Base-by-base conservation (phyloP, 192 early-diverging fungal genomes). In the Powellomyces hirtus region DNA sequence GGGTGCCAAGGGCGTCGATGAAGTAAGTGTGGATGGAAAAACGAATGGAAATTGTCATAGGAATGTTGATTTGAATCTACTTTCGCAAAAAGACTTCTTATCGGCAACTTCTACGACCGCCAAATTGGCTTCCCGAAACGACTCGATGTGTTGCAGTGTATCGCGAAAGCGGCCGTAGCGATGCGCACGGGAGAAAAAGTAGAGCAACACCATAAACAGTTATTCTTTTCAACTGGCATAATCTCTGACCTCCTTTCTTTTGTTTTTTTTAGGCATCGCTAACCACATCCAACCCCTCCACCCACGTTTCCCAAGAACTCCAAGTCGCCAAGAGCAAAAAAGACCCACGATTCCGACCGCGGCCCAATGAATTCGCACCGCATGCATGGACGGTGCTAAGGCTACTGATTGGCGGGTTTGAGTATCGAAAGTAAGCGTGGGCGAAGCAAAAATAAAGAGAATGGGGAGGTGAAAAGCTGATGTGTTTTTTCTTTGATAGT, bases 321-420 rank as follows among this genome's bases (percentile, higher is more conserved):
- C 14, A 18, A 16, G 33, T 13, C 16, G 5, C 2, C 27, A 29
- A 33, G 3, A 16, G 7, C 7, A 24, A 49, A 16, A 49, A 49
- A 14, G 46, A 18, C 3, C 36, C 31, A 13, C 40, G 35, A 24
- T 6, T 46, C 4, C 62, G 33, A 45, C 14, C 62, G 18, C 30
- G 31, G 26, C 18, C 30, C 16, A 64, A 64, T 22, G 24, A 40
- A 30, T 64, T 64, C 24, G 62, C 45, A 18, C 62, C 62, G 1
- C 29, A 50, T 29, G 62, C 62, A 13, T 27, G 44, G 30, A 14
- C 13, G 18, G 22, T 64, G 2, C 62, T 64, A 4, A 20, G 14
- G 13, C 44, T 34, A 16, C 49, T 64, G 18, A 34, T 64, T 6
- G 62, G 62, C 29, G 35, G 35, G 36, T 31, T 53, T 26, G 51